Evolutionary conservation across 2,329 filamentous ascomycete genomes (phyloP).

Genomic region (Nannizziopsis barbatae): DNA sequence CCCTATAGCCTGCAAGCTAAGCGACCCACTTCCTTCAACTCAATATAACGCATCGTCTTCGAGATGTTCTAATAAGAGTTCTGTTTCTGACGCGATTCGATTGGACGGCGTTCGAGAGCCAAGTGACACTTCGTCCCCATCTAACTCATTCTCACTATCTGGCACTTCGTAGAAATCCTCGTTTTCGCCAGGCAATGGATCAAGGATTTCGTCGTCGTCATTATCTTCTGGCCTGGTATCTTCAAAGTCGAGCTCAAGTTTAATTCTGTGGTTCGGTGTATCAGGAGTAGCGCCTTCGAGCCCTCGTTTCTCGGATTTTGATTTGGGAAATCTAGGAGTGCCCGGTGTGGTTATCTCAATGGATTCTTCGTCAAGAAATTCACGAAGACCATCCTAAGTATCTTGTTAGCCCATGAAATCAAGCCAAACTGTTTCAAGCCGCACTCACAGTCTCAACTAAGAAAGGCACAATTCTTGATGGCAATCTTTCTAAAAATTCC

Average conservation of each 20-base stretch:
- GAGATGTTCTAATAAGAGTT: background rate
- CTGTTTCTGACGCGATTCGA: background rate
- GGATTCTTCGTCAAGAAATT: constrained; percentile 6
- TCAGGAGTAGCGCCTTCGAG: background rate
- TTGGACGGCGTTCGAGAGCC: background rate
- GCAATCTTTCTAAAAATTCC: constrained; percentile 20
- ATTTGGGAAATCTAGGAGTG: background rate
- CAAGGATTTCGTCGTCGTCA: constrained; percentile 9
- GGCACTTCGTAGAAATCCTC: constrained; percentile 10
- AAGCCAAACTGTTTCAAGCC: background rate
- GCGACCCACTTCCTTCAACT: background rate
- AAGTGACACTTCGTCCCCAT: constrained; percentile 1
- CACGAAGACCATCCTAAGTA: constrained; percentile 1
- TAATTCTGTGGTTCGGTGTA: background rate
- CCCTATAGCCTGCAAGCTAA: background rate
- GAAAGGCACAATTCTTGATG: constrained; percentile 31
- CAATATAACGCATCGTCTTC: constrained; percentile 4
- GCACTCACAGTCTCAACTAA: constrained; percentile 29
- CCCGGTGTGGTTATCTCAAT: background rate
- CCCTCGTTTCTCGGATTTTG: background rate
- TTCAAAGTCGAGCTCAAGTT: constrained; percentile 1
- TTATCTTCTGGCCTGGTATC: background rate
- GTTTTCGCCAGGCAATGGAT: constrained; percentile 1
- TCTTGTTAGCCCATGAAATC: background rate
- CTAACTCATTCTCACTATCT: constrained; percentile 12